A percentile compares a stretch with the other conserved stretches of the same genome.
phyloP scores from a whole-genome alignment of 1,284 basidiomycete species.

The Ustilago bromivora region DNA sequence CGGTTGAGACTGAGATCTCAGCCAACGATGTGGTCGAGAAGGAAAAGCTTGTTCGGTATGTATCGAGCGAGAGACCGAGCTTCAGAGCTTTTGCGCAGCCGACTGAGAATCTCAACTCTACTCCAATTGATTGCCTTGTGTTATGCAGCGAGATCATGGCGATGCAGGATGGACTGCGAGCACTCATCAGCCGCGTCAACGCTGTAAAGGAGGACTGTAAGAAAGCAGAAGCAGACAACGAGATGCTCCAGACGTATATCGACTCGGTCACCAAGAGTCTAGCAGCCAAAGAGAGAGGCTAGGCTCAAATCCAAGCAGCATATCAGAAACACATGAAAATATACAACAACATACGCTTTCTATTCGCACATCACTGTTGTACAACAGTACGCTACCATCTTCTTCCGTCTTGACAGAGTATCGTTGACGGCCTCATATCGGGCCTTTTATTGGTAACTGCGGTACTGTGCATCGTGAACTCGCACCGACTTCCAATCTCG shows the following conservation, averaged over 20 bases:
- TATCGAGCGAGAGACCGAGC: background rate
- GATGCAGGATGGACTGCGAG: slow-evolving; percentile 62
- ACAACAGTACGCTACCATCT: background rate
- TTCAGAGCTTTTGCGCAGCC: background rate
- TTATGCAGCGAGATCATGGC: slow-evolving; percentile 58
- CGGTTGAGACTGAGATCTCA: slow-evolving; percentile 62
- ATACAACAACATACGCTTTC: background rate
- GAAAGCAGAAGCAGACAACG: slow-evolving; percentile 67
- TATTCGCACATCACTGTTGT: background rate
- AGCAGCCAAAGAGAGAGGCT: slow-evolving; percentile 61
- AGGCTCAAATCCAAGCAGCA: background rate
- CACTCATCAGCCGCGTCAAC: slow-evolving; percentile 56
- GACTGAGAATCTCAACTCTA: background rate
- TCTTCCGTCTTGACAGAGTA: background rate
- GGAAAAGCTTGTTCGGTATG: slow-evolving; percentile 64
- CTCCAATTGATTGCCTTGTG: background rate
- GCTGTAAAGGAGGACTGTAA: slow-evolving; percentile 65
- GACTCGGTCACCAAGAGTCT: slow-evolving; percentile 69
- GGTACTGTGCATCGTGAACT: background rate
- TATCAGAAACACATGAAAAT: background rate
- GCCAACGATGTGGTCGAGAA: slow-evolving; percentile 69
- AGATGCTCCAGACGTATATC: slow-evolving; percentile 68
- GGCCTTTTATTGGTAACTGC: background rate
- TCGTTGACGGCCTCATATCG: background rate
- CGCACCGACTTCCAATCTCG: background rate